Evolutionary conservation across 2,329 filamentous ascomycete species (phyloP).

Genomic region (Sclerotinia trifoliorum): DNA sequence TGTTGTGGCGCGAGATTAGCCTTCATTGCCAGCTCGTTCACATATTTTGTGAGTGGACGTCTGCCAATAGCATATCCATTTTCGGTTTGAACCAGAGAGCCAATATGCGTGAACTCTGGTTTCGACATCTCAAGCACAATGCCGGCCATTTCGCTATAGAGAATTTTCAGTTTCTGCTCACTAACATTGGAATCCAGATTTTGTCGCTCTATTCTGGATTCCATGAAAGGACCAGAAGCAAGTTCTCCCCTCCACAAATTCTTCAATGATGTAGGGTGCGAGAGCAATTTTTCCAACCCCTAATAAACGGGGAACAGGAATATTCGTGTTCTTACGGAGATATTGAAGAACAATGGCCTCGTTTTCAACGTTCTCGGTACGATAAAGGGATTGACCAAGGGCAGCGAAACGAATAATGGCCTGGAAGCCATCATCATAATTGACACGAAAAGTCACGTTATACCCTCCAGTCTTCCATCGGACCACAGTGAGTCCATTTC

Average conservation of each 20-base stretch:
- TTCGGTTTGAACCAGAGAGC: conserved; percentile 23
- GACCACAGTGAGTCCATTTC: not conserved
- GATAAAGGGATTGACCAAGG: conserved; percentile 37
- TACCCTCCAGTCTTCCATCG: not conserved
- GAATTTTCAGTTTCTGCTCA: conserved; percentile 20
- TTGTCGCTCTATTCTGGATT: conserved; percentile 31
- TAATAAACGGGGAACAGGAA: conserved; percentile 33
- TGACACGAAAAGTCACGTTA: not conserved
- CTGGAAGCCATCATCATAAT: not conserved
- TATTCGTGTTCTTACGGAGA: conserved; percentile 29
- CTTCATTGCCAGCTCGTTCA: conserved; percentile 30
- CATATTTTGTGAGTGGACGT: conserved; percentile 27
- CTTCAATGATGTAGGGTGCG: conserved; percentile 43
- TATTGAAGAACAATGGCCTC: conserved; percentile 36
- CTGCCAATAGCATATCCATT: conserved; percentile 20
- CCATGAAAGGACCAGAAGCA: conserved; percentile 35
- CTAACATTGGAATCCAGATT: conserved; percentile 35
- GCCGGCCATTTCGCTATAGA: conserved; percentile 28
- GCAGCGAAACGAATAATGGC: conserved; percentile 31
- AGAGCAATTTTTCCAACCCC: conserved; percentile 21
- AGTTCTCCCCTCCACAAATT: conserved; percentile 32
- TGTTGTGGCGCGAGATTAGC: not conserved
- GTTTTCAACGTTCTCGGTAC: conserved; percentile 33
- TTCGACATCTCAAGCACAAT: conserved; percentile 25
- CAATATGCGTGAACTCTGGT: conserved; percentile 27